Percentiles rank a stretch among this genome's conserved stretches.
Evolutionary conservation across 345 rosid genomes (phyloP).

Genomic region (Linum tenue): DNA sequence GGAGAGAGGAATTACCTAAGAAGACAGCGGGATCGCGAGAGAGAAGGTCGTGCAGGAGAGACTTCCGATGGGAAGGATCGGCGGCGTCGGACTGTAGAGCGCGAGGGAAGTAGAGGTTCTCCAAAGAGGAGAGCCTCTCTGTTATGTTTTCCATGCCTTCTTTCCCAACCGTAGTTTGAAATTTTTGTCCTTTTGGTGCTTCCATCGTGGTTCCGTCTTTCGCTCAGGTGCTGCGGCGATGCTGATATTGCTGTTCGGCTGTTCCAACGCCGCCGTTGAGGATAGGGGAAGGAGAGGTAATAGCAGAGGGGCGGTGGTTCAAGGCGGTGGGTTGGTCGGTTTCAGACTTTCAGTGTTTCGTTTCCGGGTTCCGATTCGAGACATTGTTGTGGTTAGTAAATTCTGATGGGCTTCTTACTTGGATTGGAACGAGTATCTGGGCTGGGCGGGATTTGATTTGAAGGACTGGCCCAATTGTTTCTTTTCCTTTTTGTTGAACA

Average conservation of each 20-base stretch:
- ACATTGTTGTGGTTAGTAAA: no score
- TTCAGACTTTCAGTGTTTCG: background rate
- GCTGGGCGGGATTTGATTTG: no score
- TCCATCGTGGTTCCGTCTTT: background rate
- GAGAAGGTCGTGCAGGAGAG: conserved; percentile 81
- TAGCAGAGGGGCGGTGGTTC: background rate
- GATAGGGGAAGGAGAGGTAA: background rate
- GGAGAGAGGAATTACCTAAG: conserved; percentile 35
- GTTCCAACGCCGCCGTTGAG: background rate
- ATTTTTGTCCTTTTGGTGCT: background rate
- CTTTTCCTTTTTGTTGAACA: no score
- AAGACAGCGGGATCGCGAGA: conserved; percentile 77
- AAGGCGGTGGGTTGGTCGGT: background rate
- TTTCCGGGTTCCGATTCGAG: no score
- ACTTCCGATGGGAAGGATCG: conserved; percentile 59
- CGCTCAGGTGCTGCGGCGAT: background rate
- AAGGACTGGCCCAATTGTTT: no score
- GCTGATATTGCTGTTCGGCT: background rate
- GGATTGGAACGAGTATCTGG: no score
- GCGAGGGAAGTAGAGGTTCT: conserved; percentile 81
- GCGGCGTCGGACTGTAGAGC: conserved; percentile 41
- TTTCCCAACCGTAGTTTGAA: conserved; percentile 13
- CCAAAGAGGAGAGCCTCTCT: conserved; percentile 54
- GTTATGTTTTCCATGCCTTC: conserved; percentile 54
- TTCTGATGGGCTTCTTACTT: no score